Percentiles rank a stretch among this genome's conserved stretches.
phyloP scores from a whole-genome alignment of 2,329 filamentous ascomycete genomes.

The Cladosporium cucumerinum region DNA sequence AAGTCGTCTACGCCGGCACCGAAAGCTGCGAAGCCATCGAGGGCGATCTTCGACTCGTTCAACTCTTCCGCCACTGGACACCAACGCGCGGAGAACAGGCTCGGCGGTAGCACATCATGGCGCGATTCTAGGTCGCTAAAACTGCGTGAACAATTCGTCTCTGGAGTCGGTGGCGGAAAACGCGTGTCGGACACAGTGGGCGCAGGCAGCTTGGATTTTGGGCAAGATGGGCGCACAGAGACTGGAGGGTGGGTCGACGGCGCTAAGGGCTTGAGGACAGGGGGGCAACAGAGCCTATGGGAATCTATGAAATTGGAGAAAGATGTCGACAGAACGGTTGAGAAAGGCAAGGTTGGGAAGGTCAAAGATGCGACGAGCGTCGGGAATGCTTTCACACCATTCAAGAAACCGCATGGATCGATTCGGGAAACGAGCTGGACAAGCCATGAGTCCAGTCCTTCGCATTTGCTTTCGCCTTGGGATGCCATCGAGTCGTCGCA shows the following conservation, averaged over 20 bases:
- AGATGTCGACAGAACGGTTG: constrained; percentile 22
- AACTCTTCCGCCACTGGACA: constrained; percentile 87
- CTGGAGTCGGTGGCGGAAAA: constrained; percentile 53
- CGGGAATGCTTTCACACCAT: constrained; percentile 33
- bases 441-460: constrained; percentile 30
- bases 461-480: constrained; percentile 29
- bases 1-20: constrained; percentile 43
- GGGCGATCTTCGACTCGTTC: constrained; percentile 94
- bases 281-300: constrained; percentile 43
- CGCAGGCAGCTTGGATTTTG: constrained; percentile 57
- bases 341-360: constrained; percentile 26
- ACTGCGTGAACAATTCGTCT: constrained; percentile 65
- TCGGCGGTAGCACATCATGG: constrained; percentile 65
- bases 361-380: constrained; percentile 25
- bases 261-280: constrained; percentile 47
- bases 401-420: constrained; percentile 28
- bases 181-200: constrained; percentile 65
- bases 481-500: constrained; percentile 12
- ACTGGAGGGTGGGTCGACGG: constrained; percentile 52
- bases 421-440: constrained; percentile 35
- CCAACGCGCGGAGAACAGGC: constrained; percentile 67
- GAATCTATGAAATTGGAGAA: constrained; percentile 30
- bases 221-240: constrained; percentile 47
- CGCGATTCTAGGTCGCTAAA: constrained; percentile 66
- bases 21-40: constrained; percentile 92